Evolutionary conservation across 2,329 filamentous ascomycete genomes (phyloP).

Genomic region (Colletotrichum sp.): DNA sequence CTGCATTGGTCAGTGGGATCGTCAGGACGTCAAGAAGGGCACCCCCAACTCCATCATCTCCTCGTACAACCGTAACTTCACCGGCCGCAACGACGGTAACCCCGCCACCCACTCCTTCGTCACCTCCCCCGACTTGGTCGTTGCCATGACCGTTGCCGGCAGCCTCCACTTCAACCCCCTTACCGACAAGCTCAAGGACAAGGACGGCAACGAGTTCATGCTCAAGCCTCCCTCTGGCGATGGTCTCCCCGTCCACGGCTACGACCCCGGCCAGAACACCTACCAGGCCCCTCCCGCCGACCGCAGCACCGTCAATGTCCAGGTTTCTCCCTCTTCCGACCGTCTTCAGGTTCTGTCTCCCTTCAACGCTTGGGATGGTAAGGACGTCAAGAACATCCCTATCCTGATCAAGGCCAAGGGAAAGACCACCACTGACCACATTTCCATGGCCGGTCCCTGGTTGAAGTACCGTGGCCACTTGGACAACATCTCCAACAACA

Average conservation of each 20-base stretch:
- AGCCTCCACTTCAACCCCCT: constrained; percentile 93
- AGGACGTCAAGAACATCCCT: constrained; percentile 82
- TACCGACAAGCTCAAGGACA: constrained; percentile 89
- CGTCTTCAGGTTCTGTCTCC: constrained; percentile 91
- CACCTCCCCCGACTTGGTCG: constrained; percentile 87
- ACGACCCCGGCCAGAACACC: constrained; percentile 89
- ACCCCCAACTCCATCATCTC: constrained; percentile 96
- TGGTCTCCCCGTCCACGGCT: constrained; percentile 81
- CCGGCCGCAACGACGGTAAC: constrained; percentile 95
- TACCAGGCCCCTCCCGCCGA: constrained; percentile 94
- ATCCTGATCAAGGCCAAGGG: constrained; percentile 97
- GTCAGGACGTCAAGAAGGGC: constrained; percentile 92
- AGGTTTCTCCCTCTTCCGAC: constrained; percentile 87
- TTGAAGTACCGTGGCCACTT: constrained; percentile 98
- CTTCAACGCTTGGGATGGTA: constrained; percentile 89
- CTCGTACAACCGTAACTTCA: constrained; percentile 99
- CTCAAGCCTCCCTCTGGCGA: constrained; percentile 80
- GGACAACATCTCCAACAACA: constrained; percentile 99
- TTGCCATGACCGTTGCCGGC: constrained; percentile 84
- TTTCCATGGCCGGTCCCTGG: constrained; percentile 97
- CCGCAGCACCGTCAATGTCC: constrained; percentile 74
- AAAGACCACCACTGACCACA: constrained; percentile 97
- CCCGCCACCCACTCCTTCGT: constrained; percentile 94
- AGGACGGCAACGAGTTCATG: constrained; percentile 95
- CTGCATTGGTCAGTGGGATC: constrained; percentile 96